Conservation (phyloP, 305 asterid genomes). For the Solanum aculeatissimum region DNA sequence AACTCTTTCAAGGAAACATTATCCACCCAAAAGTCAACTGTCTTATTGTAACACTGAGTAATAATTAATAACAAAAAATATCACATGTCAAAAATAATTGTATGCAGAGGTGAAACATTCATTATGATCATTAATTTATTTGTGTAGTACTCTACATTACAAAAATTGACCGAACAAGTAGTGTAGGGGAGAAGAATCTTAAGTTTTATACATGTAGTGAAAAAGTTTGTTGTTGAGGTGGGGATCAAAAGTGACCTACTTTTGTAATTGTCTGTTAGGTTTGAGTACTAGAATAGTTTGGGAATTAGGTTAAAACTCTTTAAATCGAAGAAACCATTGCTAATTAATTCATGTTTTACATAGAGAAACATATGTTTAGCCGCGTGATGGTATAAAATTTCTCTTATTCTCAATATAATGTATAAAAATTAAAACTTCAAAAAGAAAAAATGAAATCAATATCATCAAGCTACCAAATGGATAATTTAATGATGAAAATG, state of each 20-base stretch:
- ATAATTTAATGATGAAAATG: background rate
- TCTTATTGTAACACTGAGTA: background rate
- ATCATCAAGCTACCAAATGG: background rate
- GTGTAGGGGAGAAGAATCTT: background rate
- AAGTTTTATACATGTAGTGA: background rate
- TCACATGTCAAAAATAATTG: background rate
- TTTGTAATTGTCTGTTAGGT: background rate
- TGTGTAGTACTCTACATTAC: background rate
- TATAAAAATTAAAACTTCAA: background rate
- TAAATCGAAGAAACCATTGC: too few relatives aligned
- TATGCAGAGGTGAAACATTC: background rate
- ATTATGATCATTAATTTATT: background rate
- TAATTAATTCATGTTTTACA: background rate
- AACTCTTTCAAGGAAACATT: slow-evolving; percentile 3
- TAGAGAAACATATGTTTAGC: background rate
- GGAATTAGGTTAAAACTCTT: background rate
- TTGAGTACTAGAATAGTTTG: background rate
- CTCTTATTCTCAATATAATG: too few relatives aligned
- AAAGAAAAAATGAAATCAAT: background rate
- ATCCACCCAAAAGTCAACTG: background rate
- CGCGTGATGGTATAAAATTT: too few relatives aligned
- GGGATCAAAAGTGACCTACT: background rate
- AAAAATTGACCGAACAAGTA: background rate
- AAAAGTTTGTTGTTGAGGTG: background rate
- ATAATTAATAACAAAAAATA: background rate